Evolutionary conservation across 352 stramenopile genomes (phyloP).

Genomic region (Nothophytophthora sp.): DNA sequence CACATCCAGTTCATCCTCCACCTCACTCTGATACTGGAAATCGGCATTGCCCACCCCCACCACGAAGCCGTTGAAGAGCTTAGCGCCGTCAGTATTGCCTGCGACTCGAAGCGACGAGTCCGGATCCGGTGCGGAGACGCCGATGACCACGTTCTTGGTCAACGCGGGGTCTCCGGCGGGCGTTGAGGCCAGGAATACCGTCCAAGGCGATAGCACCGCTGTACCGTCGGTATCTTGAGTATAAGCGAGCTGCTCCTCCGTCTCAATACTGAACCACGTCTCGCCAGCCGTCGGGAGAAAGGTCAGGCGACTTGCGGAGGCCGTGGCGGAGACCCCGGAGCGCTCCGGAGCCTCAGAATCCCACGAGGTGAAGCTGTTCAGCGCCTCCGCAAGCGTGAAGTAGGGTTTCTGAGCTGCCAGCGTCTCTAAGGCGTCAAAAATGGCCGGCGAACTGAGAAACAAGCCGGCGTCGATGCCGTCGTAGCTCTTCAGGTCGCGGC

Average conservation of each 20-base stretch:
- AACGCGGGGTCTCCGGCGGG: constrained; percentile 40
- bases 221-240: constrained; percentile 75
- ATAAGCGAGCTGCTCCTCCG: constrained; percentile 75
- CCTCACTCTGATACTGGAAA: constrained; percentile 17
- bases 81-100: constrained; percentile 50
- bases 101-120: constrained; percentile 70
- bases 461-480: constrained; percentile 73
- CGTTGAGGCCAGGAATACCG: constrained; percentile 72
- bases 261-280: constrained; percentile 87
- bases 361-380: constrained; percentile 73
- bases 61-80: constrained; percentile 71
- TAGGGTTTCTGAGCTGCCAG: constrained; percentile 66
- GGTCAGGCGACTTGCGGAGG: constrained; percentile 61
- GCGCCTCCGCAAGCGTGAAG: constrained; percentile 75
- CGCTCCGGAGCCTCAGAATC: not conserved
- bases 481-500: constrained; percentile 49
- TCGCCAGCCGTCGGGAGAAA: constrained; percentile 68
- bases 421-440: constrained; percentile 67
- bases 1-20: constrained; percentile 23
- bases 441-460: constrained; percentile 68
- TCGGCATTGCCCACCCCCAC: constrained; percentile 69
- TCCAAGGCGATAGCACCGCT: constrained; percentile 71
- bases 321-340: too few relatives aligned
- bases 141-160: constrained; percentile 82
- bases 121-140: constrained; percentile 56